These are phyloP conservation scores for Volvox reticuliferus DNA, from an alignment of 139 green algal genomes.

Conservation along the genomic window DNA sequence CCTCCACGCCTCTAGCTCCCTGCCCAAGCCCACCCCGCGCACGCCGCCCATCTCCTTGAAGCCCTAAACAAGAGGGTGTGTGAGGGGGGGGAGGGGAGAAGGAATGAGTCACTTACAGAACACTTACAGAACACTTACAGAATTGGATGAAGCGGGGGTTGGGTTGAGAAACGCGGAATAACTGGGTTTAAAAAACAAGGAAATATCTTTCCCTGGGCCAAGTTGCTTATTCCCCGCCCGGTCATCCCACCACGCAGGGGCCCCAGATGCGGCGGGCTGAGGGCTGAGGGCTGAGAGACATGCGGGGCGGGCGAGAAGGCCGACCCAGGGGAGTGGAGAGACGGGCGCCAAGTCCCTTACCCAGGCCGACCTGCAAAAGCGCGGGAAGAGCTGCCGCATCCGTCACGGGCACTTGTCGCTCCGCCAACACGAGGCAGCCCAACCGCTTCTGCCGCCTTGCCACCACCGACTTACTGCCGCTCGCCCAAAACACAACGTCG, in stretches of 20 bases:
- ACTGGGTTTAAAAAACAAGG: no score
- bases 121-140: no score
- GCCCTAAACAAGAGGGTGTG: slow-evolving; percentile 29
- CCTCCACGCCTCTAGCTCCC: slow-evolving; percentile 61
- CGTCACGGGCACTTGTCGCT: slow-evolving; percentile 47
- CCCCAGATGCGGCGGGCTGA: no score
- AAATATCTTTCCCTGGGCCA: no score
- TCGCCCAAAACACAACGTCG: slow-evolving; percentile 65
- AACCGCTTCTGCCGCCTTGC: slow-evolving; percentile 58
- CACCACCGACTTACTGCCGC: slow-evolving; percentile 60
- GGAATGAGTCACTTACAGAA: no score
- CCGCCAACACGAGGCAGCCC: slow-evolving; percentile 62
- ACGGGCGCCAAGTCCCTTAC: background rate
- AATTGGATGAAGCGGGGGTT: no score
- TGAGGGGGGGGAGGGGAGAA: background rate
- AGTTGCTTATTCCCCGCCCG: no score
- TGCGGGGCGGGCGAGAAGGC: no score
- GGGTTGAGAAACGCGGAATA: no score
- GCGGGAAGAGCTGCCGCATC: slow-evolving; percentile 62
- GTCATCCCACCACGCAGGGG: no score
- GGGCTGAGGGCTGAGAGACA: no score
- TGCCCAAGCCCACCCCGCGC: slow-evolving; percentile 8
- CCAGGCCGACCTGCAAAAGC: slow-evolving; percentile 59
- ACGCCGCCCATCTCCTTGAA: slow-evolving; percentile 62
- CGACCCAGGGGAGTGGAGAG: no score